Evolutionary conservation across 352 stramenopile species (phyloP), one percentile per base, ranked within the genome.

Genomic region (Phytopythium kandeliae): DNA sequence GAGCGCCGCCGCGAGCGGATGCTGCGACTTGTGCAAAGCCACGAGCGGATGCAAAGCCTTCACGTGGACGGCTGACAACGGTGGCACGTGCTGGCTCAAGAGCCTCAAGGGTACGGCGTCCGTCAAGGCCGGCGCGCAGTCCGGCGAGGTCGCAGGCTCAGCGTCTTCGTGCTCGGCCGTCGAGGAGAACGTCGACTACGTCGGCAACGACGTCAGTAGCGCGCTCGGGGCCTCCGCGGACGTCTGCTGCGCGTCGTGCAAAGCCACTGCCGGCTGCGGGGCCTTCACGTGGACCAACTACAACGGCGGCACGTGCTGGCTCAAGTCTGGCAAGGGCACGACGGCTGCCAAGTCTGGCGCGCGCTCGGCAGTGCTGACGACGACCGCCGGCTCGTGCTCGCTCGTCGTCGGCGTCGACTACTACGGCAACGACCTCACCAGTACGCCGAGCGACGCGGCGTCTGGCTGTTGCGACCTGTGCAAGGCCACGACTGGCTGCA

Each of bases 71-170:
- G 58, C 64, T 13, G 72, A 11, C 25, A 63, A 69, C 36, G 68
- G 67, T 4, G 70, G 75, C 24, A 77, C 66, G 12, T 86, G 71
- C 65, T 86, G 62, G 55, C 60, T 86, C 45, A 86, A 86, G 62
- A 82, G 59, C 30, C 44, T 24, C 35, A 71, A 74, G 41, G 57
- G 64, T 12, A 15, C 51, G 11, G 38, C 35, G 40, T 31, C 30
- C 25, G 41, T 51, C 16, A 26, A 58, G 13, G 30, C 53, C 5
- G 64, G 64, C 26, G 64, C 64, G 26, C 60, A 69, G 3, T 67
- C 60, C 9, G 60, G 60, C 24, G 51, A 28, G 47, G 60, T 72
- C 34, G 63, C 42, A 16, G 5, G 19, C 16, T 22, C 40, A 21
- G 3, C 44, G 10, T 30, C 44, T 0, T 15, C 16, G 12, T 74